These are phyloP conservation scores for Dicorynia guianensis DNA, from an alignment of 306 rosid species.

Conservation along the genomic window DNA sequence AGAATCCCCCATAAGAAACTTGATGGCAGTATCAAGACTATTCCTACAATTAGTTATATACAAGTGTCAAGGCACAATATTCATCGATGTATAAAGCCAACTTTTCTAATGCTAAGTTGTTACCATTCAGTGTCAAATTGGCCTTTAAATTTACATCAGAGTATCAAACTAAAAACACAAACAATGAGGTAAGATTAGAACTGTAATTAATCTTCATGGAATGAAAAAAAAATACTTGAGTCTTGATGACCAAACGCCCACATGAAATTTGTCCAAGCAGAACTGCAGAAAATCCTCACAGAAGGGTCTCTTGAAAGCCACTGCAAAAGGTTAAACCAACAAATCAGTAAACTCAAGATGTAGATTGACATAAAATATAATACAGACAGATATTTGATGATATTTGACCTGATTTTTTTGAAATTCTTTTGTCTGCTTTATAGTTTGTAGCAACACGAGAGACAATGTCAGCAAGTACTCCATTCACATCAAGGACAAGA, in stretches of 20 bases:
- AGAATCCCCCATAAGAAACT: conserved; percentile 61
- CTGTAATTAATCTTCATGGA: neutral
- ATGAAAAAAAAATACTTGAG: conserved; percentile 58
- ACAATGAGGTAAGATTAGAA: conserved; percentile 31
- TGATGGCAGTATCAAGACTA: conserved; percentile 58
- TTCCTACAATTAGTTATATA: conserved; percentile 53
- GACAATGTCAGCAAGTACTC: conserved; percentile 85
- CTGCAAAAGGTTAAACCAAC: conserved; percentile 52
- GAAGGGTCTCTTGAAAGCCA: conserved; percentile 81
- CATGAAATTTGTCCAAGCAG: conserved; percentile 84
- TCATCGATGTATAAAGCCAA: conserved; percentile 31
- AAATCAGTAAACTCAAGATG: conserved; percentile 30
- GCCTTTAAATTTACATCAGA: conserved; percentile 33
- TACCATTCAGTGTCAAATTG: conserved; percentile 9
- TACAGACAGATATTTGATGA: conserved; percentile 33
- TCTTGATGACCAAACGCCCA: conserved; percentile 97
- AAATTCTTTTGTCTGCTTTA: conserved; percentile 50
- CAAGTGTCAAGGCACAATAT: conserved; percentile 24
- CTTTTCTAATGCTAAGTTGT: conserved; percentile 26
- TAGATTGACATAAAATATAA: conserved; percentile 28
- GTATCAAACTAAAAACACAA: conserved; percentile 30
- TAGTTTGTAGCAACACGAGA: conserved; percentile 22
- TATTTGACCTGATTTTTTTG: conserved; percentile 63
- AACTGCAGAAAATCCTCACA: conserved; percentile 81
- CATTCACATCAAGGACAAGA: conserved; percentile 93